Evolutionary conservation across 345 rosid species (phyloP), one percentile per base, ranked within the genome.

Genomic region (Citrus sinensis): DNA sequence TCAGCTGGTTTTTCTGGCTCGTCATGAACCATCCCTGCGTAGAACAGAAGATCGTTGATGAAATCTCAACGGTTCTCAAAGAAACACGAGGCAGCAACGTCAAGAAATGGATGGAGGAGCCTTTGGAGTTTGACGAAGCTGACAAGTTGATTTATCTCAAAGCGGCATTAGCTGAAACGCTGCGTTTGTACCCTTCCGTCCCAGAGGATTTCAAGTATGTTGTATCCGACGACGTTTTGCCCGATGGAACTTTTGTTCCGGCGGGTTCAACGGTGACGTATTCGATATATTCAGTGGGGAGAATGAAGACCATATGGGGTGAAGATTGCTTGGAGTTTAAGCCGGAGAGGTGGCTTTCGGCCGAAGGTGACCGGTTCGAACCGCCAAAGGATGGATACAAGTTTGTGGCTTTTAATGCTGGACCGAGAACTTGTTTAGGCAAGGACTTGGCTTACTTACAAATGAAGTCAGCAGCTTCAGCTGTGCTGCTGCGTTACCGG

Each of bases 1-100:
- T 94, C 46, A 92, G 96, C 81, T 94, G 98, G 98, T 94, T 94
- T 84, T 94, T 94, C 86, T 93, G 97, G 94, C 92, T 93, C 2
- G 90, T 95, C 67, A 92, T 90, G 94, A 91, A 90, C 79, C 81
- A 90, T 46, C 88, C 89, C 0, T 85, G 82, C 30, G 84, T 93
- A 0, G 98, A 95, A 79, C 76, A 74, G 65, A 95, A 89, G 78
- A 90, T 95, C 76, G 63, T 93, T n/a, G 56, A 65, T 0, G 98
- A 95, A 79, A 85, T 95, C 72, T 75, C 91, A 9, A 81, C 61
- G 24, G 91, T 92, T 65, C 89, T 95, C 7, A 79, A 69, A 56
- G 90, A 89, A 40, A 89, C 93, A 39, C 97, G 98, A 1, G 98
- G 98, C 11, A 64, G 79, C 54, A 86, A 90, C 73, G 85, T 30